Evolutionary conservation across 805 yeast species (phyloP).

Genomic region (Suhomyces sp.): DNA sequence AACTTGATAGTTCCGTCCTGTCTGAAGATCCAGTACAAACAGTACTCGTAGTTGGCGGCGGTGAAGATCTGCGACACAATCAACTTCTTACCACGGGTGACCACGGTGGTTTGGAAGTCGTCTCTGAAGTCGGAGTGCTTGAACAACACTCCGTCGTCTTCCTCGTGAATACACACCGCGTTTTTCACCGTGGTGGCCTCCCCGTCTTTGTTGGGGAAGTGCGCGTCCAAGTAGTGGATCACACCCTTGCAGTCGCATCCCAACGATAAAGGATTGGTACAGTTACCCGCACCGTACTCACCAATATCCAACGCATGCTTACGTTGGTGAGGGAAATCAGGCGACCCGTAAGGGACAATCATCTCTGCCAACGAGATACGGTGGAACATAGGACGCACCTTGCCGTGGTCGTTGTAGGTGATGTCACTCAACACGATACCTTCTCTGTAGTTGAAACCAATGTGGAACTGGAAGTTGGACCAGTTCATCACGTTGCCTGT

Average conservation of each 20-base stretch:
- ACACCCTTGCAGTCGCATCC: slow-evolving; percentile 89
- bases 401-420: slow-evolving; percentile 72
- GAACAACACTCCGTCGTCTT: slow-evolving; percentile 75
- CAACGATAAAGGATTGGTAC: slow-evolving; percentile 73
- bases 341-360: slow-evolving; percentile 83
- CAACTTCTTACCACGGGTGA: slow-evolving; percentile 71
- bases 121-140: slow-evolving; percentile 87
- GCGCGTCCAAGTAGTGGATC: slow-evolving; percentile 80
- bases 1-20: slow-evolving; percentile 82
- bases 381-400: slow-evolving; percentile 71
- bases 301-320: slow-evolving; percentile 86
- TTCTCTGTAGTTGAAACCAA: slow-evolving; percentile 84
- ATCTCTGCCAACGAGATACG: slow-evolving; percentile 75
- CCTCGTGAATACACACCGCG: slow-evolving; percentile 83
- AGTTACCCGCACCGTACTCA: slow-evolving; percentile 84
- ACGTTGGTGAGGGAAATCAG: slow-evolving; percentile 78
- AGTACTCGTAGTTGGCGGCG: slow-evolving; percentile 84
- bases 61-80: slow-evolving; percentile 79
- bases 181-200: slow-evolving; percentile 68
- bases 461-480: slow-evolving; percentile 75
- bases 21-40: slow-evolving; percentile 78
- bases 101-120: slow-evolving; percentile 68
- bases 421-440: slow-evolving; percentile 78
- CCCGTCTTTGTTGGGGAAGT: slow-evolving; percentile 65
- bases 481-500: slow-evolving; percentile 67